Conservation (phyloP, 1,284 basidiomycete genomes). For the Austroboletus rostrupii region DNA sequence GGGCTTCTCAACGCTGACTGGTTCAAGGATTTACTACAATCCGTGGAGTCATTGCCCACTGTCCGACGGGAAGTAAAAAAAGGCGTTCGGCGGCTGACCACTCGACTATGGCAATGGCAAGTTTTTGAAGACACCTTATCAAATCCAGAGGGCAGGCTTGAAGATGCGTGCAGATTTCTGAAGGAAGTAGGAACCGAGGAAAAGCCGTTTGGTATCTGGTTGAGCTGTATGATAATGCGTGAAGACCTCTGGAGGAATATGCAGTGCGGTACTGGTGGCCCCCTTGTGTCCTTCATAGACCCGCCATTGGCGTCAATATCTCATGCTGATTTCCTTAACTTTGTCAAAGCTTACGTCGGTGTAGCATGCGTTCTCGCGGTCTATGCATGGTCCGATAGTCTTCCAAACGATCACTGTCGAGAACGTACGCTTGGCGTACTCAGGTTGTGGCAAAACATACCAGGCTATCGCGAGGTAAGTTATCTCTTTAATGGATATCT, state of each 20-base stretch:
- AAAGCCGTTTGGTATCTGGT: constrained; percentile 64
- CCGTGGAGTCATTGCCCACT: constrained; percentile 39
- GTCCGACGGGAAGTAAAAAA: constrained; percentile 39
- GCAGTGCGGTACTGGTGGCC: constrained; percentile 5
- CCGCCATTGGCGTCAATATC: constrained; percentile 29
- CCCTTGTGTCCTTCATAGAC: constrained; percentile 20
- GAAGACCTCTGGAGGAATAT: constrained; percentile 39
- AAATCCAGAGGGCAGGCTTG: constrained; percentile 48
- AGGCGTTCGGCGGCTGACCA: constrained; percentile 42
- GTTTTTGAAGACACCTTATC: constrained; percentile 56
- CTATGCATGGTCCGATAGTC: constrained; percentile 75
- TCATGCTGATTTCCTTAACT: constrained; percentile 58
- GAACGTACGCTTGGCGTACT: constrained; percentile 60
- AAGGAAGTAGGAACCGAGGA: constrained; percentile 61
- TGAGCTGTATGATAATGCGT: constrained; percentile 61
- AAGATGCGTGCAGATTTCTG: constrained; percentile 43
- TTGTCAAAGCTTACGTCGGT: constrained; percentile 63
- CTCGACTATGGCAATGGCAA: constrained; percentile 57
- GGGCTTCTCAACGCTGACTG: constrained; percentile 35
- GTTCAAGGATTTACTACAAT: constrained; percentile 37
- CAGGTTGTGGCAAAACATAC: constrained; percentile 61
- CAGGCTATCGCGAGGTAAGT: constrained; percentile 39
- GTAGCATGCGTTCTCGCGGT: constrained; percentile 66
- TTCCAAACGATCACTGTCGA: constrained; percentile 60
- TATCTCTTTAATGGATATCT: constrained; percentile 39